Percentiles rank a stretch among this genome's conserved stretches.
phyloP scores from a whole-genome alignment of 2,329 filamentous ascomycete species.

The Diaporthe caulivora region DNA sequence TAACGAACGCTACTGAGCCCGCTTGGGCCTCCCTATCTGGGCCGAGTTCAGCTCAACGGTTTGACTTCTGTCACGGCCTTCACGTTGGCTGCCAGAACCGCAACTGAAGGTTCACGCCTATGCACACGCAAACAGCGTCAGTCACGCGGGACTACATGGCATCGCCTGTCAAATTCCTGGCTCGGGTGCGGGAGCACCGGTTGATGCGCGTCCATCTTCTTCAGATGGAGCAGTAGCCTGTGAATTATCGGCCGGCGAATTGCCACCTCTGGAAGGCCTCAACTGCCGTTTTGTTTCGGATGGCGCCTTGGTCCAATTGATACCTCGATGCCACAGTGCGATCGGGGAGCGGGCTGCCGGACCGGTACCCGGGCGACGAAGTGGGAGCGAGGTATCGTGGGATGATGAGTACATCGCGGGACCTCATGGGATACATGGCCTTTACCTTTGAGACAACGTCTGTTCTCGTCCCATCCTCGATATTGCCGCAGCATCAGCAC shows the following conservation, averaged over 20 bases:
- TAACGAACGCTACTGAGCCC: conserved; percentile 5
- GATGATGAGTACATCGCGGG: background rate
- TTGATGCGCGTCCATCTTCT: background rate
- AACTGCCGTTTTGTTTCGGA: conserved; percentile 1
- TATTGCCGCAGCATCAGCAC: conserved; percentile 7
- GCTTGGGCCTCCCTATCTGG: background rate
- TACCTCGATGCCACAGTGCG: background rate
- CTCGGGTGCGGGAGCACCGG: background rate
- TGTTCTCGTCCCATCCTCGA: conserved; percentile 19
- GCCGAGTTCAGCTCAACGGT: conserved; percentile 2
- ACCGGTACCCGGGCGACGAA: background rate
- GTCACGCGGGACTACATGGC: background rate
- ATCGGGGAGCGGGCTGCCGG: background rate
- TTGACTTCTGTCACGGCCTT: conserved; percentile 7
- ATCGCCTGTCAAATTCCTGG: background rate
- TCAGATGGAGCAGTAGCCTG: background rate
- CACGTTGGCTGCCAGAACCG: conserved; percentile 7
- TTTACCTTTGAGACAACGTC: conserved; percentile 12
- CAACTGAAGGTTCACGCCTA: background rate
- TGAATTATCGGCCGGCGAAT: too few relatives aligned
- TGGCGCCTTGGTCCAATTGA: background rate
- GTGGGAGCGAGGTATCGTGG: background rate
- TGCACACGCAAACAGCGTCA: background rate
- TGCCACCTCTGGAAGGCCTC: background rate
- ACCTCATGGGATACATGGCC: conserved; percentile 1